Conservation (phyloP, 176 grass and related monocot species). For the Bonia amplexicaulis region DNA sequence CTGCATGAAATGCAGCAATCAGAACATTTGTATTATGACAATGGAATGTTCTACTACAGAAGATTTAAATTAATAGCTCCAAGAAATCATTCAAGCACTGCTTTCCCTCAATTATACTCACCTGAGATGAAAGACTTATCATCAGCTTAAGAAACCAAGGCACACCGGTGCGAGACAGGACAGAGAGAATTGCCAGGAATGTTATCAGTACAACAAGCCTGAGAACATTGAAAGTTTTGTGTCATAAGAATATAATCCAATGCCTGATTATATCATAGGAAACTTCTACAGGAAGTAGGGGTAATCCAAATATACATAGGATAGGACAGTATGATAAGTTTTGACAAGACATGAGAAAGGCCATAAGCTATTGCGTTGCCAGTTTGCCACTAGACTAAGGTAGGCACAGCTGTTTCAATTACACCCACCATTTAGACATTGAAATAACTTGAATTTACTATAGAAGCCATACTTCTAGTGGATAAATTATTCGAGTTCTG, state of each 20-base stretch:
- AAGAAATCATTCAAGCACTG: neutral
- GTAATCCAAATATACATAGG: neutral
- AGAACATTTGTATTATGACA: conserved; percentile 24
- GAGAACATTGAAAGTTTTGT: conserved; percentile 29
- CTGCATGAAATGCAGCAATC: conserved; percentile 51
- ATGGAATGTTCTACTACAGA: conserved; percentile 6
- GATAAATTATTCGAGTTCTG: neutral
- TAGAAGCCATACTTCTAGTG: neutral
- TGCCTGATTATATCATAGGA: conserved; percentile 12
- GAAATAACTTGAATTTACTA: neutral
- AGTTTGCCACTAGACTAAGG: neutral
- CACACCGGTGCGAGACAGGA: conserved; percentile 71
- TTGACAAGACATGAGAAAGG: neutral
- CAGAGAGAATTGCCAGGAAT: conserved; percentile 87
- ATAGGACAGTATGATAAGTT: neutral
- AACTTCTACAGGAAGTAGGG: neutral
- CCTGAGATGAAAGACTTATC: conserved; percentile 98
- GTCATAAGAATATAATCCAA: conserved; percentile 14
- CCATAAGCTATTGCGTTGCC: neutral
- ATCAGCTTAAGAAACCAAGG: conserved; percentile 99
- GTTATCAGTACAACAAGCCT: conserved; percentile 79
- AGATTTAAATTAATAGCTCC: conserved; percentile 8
- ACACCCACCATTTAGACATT: neutral
- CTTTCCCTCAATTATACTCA: conserved; percentile 18
- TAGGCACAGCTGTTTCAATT: neutral